phyloP scores from a whole-genome alignment of 352 stramenopile genomes.

The Phytophthora chlamydospora region DNA sequence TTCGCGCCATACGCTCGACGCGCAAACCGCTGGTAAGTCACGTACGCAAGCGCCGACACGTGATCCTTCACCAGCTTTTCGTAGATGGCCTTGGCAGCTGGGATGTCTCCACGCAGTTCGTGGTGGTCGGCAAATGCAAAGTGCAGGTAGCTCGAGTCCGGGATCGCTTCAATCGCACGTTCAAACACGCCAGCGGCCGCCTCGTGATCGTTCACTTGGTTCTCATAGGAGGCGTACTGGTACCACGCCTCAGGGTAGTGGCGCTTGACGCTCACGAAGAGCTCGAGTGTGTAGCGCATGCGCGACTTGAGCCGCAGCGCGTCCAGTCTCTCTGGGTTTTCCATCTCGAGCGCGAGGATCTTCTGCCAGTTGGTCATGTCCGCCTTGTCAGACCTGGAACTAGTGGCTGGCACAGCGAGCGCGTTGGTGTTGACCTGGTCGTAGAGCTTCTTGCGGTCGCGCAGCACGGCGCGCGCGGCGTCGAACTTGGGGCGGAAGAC shows the following conservation, averaged over 20 bases:
- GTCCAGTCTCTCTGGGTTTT: slow-evolving; percentile 84
- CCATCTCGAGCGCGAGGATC: slow-evolving; percentile 76
- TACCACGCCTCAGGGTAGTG: slow-evolving; percentile 87
- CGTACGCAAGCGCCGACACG: slow-evolving; percentile 77
- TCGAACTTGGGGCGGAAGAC: slow-evolving; percentile 88
- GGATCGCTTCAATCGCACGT: slow-evolving; percentile 75
- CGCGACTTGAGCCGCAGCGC: slow-evolving; percentile 78
- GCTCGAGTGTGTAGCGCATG: slow-evolving; percentile 85
- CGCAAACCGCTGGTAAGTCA: slow-evolving; percentile 87
- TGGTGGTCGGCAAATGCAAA: slow-evolving; percentile 87
- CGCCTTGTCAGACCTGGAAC: slow-evolving; percentile 38
- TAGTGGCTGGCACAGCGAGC: slow-evolving; percentile 57
- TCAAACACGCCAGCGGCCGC: slow-evolving; percentile 73
- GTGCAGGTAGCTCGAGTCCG: slow-evolving; percentile 77
- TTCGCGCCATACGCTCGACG: slow-evolving; percentile 78
- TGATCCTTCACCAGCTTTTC: slow-evolving; percentile 81
- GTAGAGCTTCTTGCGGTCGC: slow-evolving; percentile 87
- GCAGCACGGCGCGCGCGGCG: slow-evolving; percentile 72
- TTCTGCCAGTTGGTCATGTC: slow-evolving; percentile 84
- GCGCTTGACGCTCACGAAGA: slow-evolving; percentile 79
- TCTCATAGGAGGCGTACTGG: slow-evolving; percentile 86
- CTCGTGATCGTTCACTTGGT: slow-evolving; percentile 73
- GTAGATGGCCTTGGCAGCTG: slow-evolving; percentile 78
- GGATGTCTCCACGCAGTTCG: slow-evolving; percentile 71
- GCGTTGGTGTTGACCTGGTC: slow-evolving; percentile 78